These are phyloP conservation scores for Grosmannia penicillata DNA, from an alignment of 2,329 filamentous ascomycete genomes.

Conservation along the genomic window DNA sequence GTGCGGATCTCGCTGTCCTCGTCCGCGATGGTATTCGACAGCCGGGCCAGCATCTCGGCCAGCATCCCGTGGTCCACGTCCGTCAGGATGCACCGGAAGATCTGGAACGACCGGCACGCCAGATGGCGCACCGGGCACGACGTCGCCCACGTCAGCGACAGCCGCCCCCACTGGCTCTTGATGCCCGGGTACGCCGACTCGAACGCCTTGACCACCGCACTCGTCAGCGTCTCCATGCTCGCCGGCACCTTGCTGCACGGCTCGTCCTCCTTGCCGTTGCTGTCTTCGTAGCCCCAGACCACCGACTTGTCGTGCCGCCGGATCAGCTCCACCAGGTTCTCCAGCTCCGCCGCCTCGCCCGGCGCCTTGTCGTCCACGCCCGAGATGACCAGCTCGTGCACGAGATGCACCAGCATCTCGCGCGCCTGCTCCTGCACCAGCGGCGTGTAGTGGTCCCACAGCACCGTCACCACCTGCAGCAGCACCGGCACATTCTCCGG, in stretches of 20 bases:
- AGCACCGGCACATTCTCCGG: conserved; percentile 72
- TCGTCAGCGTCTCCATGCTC: conserved; percentile 74
- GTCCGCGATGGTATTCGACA: conserved; percentile 95
- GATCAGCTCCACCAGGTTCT: conserved; percentile 76
- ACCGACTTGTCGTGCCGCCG: conserved; percentile 72
- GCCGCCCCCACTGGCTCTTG: conserved; percentile 79
- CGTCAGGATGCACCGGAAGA: conserved; percentile 87
- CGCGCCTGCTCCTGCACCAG: conserved; percentile 92
- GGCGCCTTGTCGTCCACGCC: conserved; percentile 54
- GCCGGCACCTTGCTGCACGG: conserved; percentile 68
- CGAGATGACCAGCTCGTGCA: conserved; percentile 84
- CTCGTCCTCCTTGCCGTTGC: conserved; percentile 61
- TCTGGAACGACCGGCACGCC: conserved; percentile 92
- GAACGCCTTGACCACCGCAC: conserved; percentile 73
- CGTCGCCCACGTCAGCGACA: conserved; percentile 89
- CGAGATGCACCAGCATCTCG: conserved; percentile 94
- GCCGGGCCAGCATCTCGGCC: conserved; percentile 84
- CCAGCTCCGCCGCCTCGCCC: conserved; percentile 53
- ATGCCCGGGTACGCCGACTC: conserved; percentile 71
- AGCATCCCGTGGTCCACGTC: conserved; percentile 88
- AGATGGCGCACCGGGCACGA: conserved; percentile 91
- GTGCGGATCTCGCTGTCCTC: conserved; percentile 89
- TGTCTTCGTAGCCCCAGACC: conserved; percentile 90
- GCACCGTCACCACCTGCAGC: conserved; percentile 77
- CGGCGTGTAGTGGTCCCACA: conserved; percentile 95